These are phyloP conservation scores for Fraxinus velutina DNA, from an alignment of 305 asterid species.

Conservation along the genomic window DNA sequence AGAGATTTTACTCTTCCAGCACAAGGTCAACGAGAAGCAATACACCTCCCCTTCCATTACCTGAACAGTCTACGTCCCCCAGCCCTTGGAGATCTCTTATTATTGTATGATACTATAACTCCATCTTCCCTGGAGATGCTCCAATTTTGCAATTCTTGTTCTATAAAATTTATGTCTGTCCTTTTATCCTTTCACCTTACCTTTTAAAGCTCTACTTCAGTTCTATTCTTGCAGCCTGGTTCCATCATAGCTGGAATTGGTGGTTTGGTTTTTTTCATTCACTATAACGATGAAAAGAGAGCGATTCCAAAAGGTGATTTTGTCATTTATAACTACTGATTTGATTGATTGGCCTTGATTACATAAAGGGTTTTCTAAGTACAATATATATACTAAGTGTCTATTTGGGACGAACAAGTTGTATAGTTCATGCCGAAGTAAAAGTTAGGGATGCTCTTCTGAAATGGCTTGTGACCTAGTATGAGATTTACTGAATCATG, in stretches of 20 bases:
- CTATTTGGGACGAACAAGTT: not conserved
- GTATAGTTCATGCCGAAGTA: not conserved
- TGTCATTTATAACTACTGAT: not conserved
- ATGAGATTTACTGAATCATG: not conserved
- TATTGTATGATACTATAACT: slow-evolving; percentile 44
- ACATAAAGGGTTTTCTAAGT: not conserved
- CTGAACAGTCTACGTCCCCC: slow-evolving; percentile 32
- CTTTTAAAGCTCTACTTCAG: slow-evolving; percentile 37
- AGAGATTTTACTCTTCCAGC: slow-evolving; percentile 41
- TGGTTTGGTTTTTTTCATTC: slow-evolving; percentile 57
- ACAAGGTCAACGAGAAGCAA: slow-evolving; percentile 32
- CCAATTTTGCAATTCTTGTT: slow-evolving; percentile 8
- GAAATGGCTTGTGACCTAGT: not conserved
- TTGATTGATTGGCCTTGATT: not conserved
- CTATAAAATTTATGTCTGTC: slow-evolving; percentile 9
- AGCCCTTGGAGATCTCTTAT: slow-evolving; percentile 40
- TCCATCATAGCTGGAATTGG: slow-evolving; percentile 67
- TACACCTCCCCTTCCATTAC: slow-evolving; percentile 27
- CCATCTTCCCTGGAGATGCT: slow-evolving; percentile 21
- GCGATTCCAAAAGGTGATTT: slow-evolving; percentile 71
- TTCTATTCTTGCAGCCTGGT: slow-evolving; percentile 74
- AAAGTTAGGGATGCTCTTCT: not conserved
- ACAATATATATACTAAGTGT: not conserved
- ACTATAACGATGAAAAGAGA: slow-evolving; percentile 79
- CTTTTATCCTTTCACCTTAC: slow-evolving; percentile 11